Base-by-base conservation (phyloP, 2,329 filamentous ascomycete genomes). In the Periconia digitata region DNA sequence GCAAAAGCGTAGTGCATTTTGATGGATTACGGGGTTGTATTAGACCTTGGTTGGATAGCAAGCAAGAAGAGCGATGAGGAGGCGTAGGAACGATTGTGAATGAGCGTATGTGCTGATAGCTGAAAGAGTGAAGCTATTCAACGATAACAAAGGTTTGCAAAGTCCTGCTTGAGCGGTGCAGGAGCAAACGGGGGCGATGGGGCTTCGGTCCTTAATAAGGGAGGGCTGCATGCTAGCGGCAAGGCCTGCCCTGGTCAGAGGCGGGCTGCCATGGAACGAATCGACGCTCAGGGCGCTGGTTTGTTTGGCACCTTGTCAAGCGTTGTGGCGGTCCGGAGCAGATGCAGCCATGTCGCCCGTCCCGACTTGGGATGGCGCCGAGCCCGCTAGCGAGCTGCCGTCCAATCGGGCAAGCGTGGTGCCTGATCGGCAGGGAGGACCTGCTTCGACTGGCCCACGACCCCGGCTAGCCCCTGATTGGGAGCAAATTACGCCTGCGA, bases 81-180 rank as follows among this genome's bases (percentile, higher is more conserved):
- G 54, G 62, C 52, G 56, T 54, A 52, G 46, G 47, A 43, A 53
- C 47, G 49, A 44, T 47, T 58, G 46, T 47, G 51, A 72, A 68
- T 23, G 70, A 71, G 52, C 58, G 70, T 63, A 51, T 63, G 66
- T 66, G 27, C 27, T 58, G 66, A 67, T 62, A 68, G 64, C 67
- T 71, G 53, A 70, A 69, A 40, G 69, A 71, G 67, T 71, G 69
- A 69, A 72, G 69, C 59, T 69, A 62, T 66, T 63, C 67, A 69
- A 66, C 67, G 58, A 67, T 58, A 69, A 63, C 47, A 68, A 67
- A 61, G 55, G 58, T 62, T 60, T 57, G 64, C 62, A 53, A 68
- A 63, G 61, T 68, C 69, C 66, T 67, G 66, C 64, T 69, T 66
- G 64, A 63, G 63, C 59, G 63, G 60, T 64, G 46, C 51, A 50